Base-by-base conservation (phyloP, 345 rosid species). In the Rubroshorea leprosula region DNA sequence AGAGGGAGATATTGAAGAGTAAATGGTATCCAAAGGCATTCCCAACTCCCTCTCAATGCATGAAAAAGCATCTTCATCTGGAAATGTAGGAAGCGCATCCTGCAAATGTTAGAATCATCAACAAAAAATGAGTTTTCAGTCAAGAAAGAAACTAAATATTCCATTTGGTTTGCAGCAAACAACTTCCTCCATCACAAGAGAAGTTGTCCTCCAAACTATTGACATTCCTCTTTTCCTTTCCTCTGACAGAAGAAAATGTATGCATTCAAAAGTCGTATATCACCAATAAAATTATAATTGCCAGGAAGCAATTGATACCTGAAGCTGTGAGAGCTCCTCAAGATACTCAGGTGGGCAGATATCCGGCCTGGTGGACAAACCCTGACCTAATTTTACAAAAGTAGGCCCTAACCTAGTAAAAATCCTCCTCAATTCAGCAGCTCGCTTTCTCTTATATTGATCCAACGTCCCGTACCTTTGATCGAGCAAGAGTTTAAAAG, bases 301-400 rank as follows among this genome's bases (percentile, higher is more conserved):
- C 49, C 9, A 49, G 23, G 16, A 43, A 47, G 9, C 7, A 39
- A 13, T 39, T 14, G n/a, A 39, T 54, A 92, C 98, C 95, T 92
- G 96, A 73, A 92, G 96, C 76, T 81, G 78, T 3, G 95, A 69
- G 56, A 92, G 95, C 66, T 92, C 96, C 65, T 89, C 89, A 0
- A 92, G 89, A 68, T 86, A 92, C 81, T 92, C 97, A 0, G 95
- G 83, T 31, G 98, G 98, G 71, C 95, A 92, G 61, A 92, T 70
- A 63, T 92, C 97, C 2, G 99, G 99, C 68, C 99, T 77, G 27
- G 99, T 93, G 21, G 99, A 93, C 60, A 93, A 70, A 23, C 97
- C 99, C 75, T 93, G 99, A 53, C 99, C 99, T 3, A 93, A 65
- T 69, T 93, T 93, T n/a, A 93, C 97, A 49, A 93, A 93, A 58